A percentile compares a stretch with the other conserved stretches of the same genome.
These are phyloP conservation scores for Aspergillus pseudoterreus DNA, from an alignment of 2,329 filamentous ascomycete genomes.

Conservation along the genomic window DNA sequence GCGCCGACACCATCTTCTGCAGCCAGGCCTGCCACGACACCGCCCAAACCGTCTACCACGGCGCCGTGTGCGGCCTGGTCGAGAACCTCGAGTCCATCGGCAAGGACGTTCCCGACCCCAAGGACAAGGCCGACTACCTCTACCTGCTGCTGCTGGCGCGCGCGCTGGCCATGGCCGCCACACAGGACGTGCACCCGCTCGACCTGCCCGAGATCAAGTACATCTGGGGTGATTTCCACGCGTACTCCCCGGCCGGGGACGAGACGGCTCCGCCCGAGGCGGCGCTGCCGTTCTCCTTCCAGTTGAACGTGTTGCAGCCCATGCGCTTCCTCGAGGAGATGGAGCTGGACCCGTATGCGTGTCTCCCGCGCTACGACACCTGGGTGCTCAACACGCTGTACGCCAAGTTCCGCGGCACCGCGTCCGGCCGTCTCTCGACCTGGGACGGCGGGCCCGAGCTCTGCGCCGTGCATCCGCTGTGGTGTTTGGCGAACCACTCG, in stretches of 20 bases:
- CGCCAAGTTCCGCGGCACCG: constrained; percentile 88
- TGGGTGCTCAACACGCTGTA: constrained; percentile 84
- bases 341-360: constrained; percentile 57
- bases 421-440: constrained; percentile 74
- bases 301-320: constrained; percentile 56
- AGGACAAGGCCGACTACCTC: constrained; percentile 56
- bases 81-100: constrained; percentile 54
- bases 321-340: constrained; percentile 61
- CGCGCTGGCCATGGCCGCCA: constrained; percentile 58
- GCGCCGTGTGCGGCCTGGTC: constrained; percentile 53
- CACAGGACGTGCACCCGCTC: constrained; percentile 56
- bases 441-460: constrained; percentile 82
- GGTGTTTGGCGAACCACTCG: constrained; percentile 95
- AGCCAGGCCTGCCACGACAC: constrained; percentile 52
- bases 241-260: constrained; percentile 19
- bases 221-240: constrained; percentile 62
- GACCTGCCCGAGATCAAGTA: constrained; percentile 59
- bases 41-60: constrained; percentile 57
- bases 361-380: constrained; percentile 40
- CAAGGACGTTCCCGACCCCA: constrained; percentile 54
- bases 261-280: constrained; percentile 26
- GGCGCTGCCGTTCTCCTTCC: constrained; percentile 59
- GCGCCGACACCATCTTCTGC: constrained; percentile 60
- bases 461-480: constrained; percentile 88
- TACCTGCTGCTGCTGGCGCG: constrained; percentile 59